Evolutionary conservation across 768 basidiomycete genomes (phyloP).

Genomic region (Hericium coralloides): DNA sequence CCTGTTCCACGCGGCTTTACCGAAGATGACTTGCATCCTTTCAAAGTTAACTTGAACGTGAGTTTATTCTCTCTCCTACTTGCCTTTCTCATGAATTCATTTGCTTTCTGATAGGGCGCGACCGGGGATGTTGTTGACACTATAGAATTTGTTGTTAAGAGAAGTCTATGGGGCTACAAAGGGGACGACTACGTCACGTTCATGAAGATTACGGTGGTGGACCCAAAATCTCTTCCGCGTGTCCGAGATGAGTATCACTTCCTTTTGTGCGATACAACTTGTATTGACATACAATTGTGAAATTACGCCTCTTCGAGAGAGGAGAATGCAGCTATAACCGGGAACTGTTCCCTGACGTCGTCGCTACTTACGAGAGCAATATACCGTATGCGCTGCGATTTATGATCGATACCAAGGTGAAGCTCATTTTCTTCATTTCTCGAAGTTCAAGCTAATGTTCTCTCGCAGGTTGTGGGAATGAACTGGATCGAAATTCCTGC

Average conservation of each 20-base stretch:
- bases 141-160: slow-evolving; percentile 53
- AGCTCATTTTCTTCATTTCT: not conserved
- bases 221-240: slow-evolving; percentile 74
- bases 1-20: slow-evolving; percentile 79
- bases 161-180: slow-evolving; percentile 80
- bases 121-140: slow-evolving; percentile 30
- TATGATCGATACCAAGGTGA: slow-evolving; percentile 95
- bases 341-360: slow-evolving; percentile 34
- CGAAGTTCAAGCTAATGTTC: not conserved
- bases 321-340: slow-evolving; percentile 39
- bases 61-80: slow-evolving; percentile 18
- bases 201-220: slow-evolving; percentile 71
- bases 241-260: slow-evolving; percentile 72
- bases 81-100: not conserved
- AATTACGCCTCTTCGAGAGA: slow-evolving; percentile 42
- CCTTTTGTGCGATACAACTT: slow-evolving; percentile 15
- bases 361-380: slow-evolving; percentile 88
- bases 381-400: slow-evolving; percentile 86
- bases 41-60: slow-evolving; percentile 71
- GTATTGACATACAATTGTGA: slow-evolving; percentile 5
- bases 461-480: slow-evolving; percentile 84
- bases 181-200: slow-evolving; percentile 78
- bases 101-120: not conserved
- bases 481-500: slow-evolving; percentile 95
- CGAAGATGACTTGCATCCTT: slow-evolving; percentile 52